phyloP scores from a whole-genome alignment of 2,329 filamentous ascomycete species.

The Huntiella savannae region DNA sequence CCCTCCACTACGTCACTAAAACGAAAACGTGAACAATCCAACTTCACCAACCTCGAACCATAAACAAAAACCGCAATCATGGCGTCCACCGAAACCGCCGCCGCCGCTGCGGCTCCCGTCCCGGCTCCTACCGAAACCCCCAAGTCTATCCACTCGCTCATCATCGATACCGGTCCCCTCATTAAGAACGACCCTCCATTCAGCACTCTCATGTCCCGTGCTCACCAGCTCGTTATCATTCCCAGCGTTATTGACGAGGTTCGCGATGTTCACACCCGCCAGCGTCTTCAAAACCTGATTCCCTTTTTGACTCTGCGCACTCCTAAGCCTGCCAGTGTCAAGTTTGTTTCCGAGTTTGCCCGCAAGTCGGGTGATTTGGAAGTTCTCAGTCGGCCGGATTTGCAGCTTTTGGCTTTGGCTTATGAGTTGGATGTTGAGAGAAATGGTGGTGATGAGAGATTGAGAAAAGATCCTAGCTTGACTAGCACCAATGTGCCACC shows the following conservation, averaged over 20 bases:
- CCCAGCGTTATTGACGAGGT: slow-evolving; percentile 79
- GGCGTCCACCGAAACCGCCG: slow-evolving; percentile 4
- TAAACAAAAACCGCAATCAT: slow-evolving; percentile 2
- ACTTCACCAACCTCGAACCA: background rate
- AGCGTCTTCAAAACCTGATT: slow-evolving; percentile 66
- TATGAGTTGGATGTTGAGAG: slow-evolving; percentile 90
- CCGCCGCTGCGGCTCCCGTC: background rate
- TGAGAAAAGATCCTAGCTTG: slow-evolving; percentile 10
- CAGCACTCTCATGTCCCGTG: slow-evolving; percentile 60
- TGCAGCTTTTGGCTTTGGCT: slow-evolving; percentile 72
- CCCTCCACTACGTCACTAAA: too few relatives aligned
- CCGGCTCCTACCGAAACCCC: slow-evolving; percentile 9
- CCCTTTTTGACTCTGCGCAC: slow-evolving; percentile 67
- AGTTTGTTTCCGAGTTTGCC: slow-evolving; percentile 67
- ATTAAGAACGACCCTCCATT: slow-evolving; percentile 83
- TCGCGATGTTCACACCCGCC: slow-evolving; percentile 61
- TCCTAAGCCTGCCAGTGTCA: slow-evolving; percentile 58
- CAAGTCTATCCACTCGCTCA: slow-evolving; percentile 63
- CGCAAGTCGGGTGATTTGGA: slow-evolving; percentile 74
- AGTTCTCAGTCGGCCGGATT: slow-evolving; percentile 73
- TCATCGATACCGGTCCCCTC: slow-evolving; percentile 80
- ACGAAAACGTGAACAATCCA: too few relatives aligned
- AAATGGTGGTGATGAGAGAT: slow-evolving; percentile 33
- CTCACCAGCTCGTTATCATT: slow-evolving; percentile 62
- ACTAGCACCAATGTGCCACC: slow-evolving; percentile 6